Conservation (phyloP, 2,329 filamentous ascomycete species). For the Aspergillus hiratsukae region DNA sequence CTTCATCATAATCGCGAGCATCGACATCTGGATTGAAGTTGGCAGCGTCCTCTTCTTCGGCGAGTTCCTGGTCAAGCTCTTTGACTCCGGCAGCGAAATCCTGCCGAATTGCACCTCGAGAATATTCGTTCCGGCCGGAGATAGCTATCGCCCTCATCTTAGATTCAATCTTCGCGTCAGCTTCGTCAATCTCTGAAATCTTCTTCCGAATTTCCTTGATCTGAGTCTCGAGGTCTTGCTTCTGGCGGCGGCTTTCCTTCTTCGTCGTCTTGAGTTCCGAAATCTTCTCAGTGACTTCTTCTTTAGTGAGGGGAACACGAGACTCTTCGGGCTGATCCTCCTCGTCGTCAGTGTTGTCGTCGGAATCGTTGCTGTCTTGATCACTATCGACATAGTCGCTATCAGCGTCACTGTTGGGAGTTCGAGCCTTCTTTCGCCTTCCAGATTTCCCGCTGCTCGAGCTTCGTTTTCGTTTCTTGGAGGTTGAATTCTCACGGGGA, state of each 20-base stretch:
- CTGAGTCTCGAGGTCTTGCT: neutral
- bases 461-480: neutral
- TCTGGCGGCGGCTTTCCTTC: neutral
- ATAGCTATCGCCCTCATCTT: slow-evolving; percentile 25
- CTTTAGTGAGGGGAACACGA: neutral
- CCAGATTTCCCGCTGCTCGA: neutral
- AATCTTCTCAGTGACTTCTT: neutral
- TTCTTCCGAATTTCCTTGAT: neutral
- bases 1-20: slow-evolving; percentile 53
- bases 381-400: slow-evolving; percentile 1
- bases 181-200: neutral
- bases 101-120: slow-evolving; percentile 2
- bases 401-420: neutral
- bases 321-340: slow-evolving; percentile 9
- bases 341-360: neutral
- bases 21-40: slow-evolving; percentile 48
- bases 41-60: neutral
- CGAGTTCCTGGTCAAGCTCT: slow-evolving; percentile 1
- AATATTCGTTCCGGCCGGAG: slow-evolving; percentile 9
- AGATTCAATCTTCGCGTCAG: slow-evolving; percentile 11
- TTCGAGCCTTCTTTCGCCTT: neutral
- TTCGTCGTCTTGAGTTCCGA: neutral
- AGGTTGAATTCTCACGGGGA: neutral
- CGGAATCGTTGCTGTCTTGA: slow-evolving; percentile 10
- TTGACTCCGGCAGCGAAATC: slow-evolving; percentile 3